Evolutionary conservation across 768 basidiomycete genomes (phyloP), one percentile per base, ranked within the genome.

Genomic region (Tylopilus subfusipes): DNA sequence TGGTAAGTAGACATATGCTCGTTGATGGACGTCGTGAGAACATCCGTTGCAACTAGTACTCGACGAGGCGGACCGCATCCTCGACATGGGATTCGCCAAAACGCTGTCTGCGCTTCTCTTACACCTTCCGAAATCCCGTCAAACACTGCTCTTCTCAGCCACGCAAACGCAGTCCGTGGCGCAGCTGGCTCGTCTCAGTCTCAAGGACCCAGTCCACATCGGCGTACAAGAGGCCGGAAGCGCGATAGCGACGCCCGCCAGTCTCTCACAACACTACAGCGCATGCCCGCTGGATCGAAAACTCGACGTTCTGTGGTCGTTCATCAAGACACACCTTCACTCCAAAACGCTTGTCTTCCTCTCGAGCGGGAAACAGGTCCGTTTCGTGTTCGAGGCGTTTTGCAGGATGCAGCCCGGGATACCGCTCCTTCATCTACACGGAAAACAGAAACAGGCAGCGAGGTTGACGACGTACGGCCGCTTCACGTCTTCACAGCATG

Each of bases 81-180:
- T 98, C 19, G 96, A 98, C 70, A 91, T 98, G 88, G 96, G 96
- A 6, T 98, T 98, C 71, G 77, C 89, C 18, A 83, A 84, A 38
- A 93, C 95, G 0, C 75, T 98, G 3, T 84, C 92, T 24, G 96
- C 96, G 5, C 86, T 98, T 49, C 79, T 98, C n/a, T 82, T 82
- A 0, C 93, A 98, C 66, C 85, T 98, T 16, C 93, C 96, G 0
- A 86, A 85, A 73, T 82, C 85, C 14, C 89, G 96, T 10, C 96
- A 98, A 76, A 98, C 96, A 1, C 78, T 98, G 34, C 85, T 98
- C 50, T 98, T 98, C 75, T 97, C 94, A 16, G 96, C 96, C 4
- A 98, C 96, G 0, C 96, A 98, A 72, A 96, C 93, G 0, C 80
- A 93, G 58, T 93, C 92, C 0, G 85, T 96, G 42, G 75, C 81